A percentile compares a stretch with the other conserved stretches of the same genome.
phyloP scores from a whole-genome alignment of 371 early-diverging fungal genomes.

The Rhizoclosmatium hyalinum region DNA sequence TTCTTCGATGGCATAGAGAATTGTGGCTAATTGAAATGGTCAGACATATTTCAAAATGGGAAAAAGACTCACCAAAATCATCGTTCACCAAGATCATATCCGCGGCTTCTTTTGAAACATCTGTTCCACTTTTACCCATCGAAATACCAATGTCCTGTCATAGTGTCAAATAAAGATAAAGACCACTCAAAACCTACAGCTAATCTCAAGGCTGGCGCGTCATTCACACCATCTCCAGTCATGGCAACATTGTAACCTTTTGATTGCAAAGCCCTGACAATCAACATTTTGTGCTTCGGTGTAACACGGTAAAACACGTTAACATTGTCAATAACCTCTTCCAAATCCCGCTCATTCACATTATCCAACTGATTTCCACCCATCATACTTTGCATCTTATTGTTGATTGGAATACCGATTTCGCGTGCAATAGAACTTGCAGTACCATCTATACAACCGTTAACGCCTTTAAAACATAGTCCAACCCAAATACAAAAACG shows the following conservation, averaged over 20 bases:
- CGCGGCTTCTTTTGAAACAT: slow-evolving; percentile 90
- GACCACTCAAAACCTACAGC: slow-evolving; percentile 56
- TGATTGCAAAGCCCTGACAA: slow-evolving; percentile 60
- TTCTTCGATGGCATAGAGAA: slow-evolving; percentile 88
- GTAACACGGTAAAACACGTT: slow-evolving; percentile 60
- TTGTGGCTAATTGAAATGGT: slow-evolving; percentile 53
- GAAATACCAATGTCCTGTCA: slow-evolving; percentile 85
- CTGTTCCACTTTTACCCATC: slow-evolving; percentile 89
- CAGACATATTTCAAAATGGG: not conserved
- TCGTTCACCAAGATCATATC: slow-evolving; percentile 93
- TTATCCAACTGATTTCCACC: slow-evolving; percentile 77
- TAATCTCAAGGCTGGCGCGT: slow-evolving; percentile 87
- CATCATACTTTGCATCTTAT: slow-evolving; percentile 60
- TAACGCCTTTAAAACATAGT: not conserved
- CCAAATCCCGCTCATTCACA: slow-evolving; percentile 58
- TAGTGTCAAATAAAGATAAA: not conserved
- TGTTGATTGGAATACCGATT: slow-evolving; percentile 73
- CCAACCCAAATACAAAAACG: not conserved
- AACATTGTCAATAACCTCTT: slow-evolving; percentile 39
- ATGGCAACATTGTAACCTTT: slow-evolving; percentile 65
- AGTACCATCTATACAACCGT: slow-evolving; percentile 65
- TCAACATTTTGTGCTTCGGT: slow-evolving; percentile 60
- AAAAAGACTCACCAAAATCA: slow-evolving; percentile 65
- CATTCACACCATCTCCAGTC: slow-evolving; percentile 83
- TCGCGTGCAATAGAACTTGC: slow-evolving; percentile 80